Evolutionary conservation across 208 protist genomes (phyloP).

Genomic region (Leishmania arabica): DNA sequence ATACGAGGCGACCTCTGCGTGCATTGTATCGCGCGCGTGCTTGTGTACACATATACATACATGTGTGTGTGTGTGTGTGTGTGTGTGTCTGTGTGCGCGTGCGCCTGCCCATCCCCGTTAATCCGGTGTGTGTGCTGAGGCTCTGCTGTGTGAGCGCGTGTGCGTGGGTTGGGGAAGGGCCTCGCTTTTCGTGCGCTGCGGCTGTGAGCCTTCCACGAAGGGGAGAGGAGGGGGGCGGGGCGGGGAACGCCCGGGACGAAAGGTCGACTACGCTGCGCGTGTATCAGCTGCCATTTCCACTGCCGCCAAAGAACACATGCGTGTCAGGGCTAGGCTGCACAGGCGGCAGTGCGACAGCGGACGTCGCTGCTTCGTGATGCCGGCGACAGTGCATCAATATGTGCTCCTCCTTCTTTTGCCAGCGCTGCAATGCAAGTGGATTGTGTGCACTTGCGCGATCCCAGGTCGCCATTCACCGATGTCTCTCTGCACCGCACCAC

Average conservation of each 20-base stretch:
- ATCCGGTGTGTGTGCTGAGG: background rate
- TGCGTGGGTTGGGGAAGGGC: background rate
- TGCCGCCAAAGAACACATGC: background rate
- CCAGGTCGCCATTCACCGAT: background rate
- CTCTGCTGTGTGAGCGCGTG: conserved; percentile 1
- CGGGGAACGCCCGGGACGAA: background rate
- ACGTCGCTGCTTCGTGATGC: background rate
- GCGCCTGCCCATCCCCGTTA: background rate
- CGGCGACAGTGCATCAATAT: background rate
- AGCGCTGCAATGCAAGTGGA: background rate
- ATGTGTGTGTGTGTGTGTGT: background rate
- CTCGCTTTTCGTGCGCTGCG: background rate
- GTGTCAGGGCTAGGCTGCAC: background rate
- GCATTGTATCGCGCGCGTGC: background rate
- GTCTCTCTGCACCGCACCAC: background rate
- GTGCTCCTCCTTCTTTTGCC: background rate
- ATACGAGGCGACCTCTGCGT: background rate
- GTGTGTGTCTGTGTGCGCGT: background rate
- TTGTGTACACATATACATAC: background rate
- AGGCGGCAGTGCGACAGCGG: background rate
- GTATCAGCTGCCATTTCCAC: background rate
- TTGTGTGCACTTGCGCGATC: background rate
- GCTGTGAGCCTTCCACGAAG: background rate
- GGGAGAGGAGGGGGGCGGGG: background rate
- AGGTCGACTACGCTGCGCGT: background rate